phyloP scores from a whole-genome alignment of 2,329 filamentous ascomycete genomes.

The Xylaria sp. region DNA sequence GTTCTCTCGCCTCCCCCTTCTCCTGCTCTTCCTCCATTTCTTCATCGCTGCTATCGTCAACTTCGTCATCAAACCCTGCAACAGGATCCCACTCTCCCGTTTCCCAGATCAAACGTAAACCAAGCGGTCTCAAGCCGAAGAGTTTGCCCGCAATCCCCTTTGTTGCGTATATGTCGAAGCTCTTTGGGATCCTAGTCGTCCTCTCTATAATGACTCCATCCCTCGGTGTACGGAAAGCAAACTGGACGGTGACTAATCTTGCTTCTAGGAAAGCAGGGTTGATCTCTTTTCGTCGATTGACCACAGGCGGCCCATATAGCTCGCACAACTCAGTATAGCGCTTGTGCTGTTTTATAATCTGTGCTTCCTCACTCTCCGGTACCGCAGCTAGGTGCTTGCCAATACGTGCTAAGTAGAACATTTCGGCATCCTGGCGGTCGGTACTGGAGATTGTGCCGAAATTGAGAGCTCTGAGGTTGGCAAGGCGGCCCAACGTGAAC shows the following conservation, averaged over 20 bases:
- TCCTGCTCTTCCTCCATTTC: slow-evolving; percentile 48
- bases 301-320: slow-evolving; percentile 71
- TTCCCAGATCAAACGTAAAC: slow-evolving; percentile 76
- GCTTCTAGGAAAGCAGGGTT: slow-evolving; percentile 84
- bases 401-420: slow-evolving; percentile 89
- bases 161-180: slow-evolving; percentile 78
- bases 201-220: slow-evolving; percentile 29
- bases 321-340: slow-evolving; percentile 75
- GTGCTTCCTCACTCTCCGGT: slow-evolving; percentile 53
- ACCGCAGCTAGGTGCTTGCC: slow-evolving; percentile 71
- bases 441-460: slow-evolving; percentile 70
- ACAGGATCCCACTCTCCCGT: slow-evolving; percentile 90
- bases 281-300: slow-evolving; percentile 59
- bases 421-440: slow-evolving; percentile 85
- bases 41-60: slow-evolving; percentile 57
- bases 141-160: slow-evolving; percentile 75
- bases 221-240: slow-evolving; percentile 38
- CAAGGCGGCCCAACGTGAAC: slow-evolving; percentile 79
- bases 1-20: slow-evolving; percentile 28
- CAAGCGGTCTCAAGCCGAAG: slow-evolving; percentile 67
- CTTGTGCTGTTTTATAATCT: slow-evolving; percentile 66
- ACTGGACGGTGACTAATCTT: slow-evolving; percentile 69
- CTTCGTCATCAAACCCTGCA: slow-evolving; percentile 61
- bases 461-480: slow-evolving; percentile 69
- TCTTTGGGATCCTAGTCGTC: slow-evolving; percentile 66